A percentile compares a stretch with the other conserved stretches of the same genome.
Conservation (phyloP, 129 eudicot genomes). For the Heracleum sosnowskyi region DNA sequence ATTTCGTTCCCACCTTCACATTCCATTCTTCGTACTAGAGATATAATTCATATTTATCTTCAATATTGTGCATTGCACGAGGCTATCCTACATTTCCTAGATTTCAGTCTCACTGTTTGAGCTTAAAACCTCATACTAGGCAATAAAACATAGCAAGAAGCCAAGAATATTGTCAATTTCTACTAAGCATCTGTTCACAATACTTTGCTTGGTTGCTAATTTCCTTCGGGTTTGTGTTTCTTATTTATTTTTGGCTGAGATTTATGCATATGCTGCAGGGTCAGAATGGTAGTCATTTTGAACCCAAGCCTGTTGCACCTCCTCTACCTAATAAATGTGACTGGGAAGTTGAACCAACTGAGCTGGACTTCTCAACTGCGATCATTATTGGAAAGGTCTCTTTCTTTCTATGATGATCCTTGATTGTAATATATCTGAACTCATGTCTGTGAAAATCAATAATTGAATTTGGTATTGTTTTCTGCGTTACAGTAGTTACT, state of each 20-base stretch:
- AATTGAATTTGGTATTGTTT: not conserved
- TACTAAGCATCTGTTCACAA: too few species aligned
- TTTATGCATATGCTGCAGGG: conserved; percentile 45
- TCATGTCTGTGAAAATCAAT: not conserved
- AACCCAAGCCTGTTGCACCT: conserved; percentile 89
- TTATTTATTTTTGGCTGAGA: conserved; percentile 14
- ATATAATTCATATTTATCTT: not conserved
- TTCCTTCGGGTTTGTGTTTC: not conserved
- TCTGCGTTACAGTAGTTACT: not conserved
- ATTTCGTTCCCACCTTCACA: not conserved
- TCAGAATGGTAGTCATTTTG: conserved; percentile 97
- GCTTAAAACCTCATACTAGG: not conserved
- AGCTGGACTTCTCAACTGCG: conserved; percentile 79
- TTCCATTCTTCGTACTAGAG: not conserved
- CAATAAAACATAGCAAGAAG: not conserved
- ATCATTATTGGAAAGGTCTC: conserved; percentile 74
- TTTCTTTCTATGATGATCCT: conserved; percentile 14
- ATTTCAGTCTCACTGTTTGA: not conserved
- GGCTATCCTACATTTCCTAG: not conserved
- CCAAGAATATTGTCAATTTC: not conserved
- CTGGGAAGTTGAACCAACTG: conserved; percentile 92
- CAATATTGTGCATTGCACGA: not conserved
- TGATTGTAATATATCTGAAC: conserved; percentile 3
- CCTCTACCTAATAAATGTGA: conserved; percentile 93
- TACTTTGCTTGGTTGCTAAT: not conserved